Percentiles rank a stretch among this genome's conserved stretches.
Conservation (phyloP, 75 land plant genomes). For the Adiantum capillusveneris region DNA sequence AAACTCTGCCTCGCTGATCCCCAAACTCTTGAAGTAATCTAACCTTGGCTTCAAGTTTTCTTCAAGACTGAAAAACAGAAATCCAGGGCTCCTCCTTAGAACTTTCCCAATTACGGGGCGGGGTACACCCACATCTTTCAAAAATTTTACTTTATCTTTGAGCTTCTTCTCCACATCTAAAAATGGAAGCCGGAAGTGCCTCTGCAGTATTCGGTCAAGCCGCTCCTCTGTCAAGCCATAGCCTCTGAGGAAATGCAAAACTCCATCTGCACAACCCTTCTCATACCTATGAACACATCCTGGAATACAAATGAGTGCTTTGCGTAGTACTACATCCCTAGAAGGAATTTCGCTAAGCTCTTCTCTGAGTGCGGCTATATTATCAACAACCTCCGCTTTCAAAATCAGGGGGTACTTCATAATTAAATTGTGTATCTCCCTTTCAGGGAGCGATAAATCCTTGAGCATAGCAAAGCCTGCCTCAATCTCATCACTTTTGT, state of each 20-base stretch:
- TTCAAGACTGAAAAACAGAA: not conserved
- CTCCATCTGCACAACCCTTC: not conserved
- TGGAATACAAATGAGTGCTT: not conserved
- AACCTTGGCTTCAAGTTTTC: not conserved
- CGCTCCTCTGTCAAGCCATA: not conserved
- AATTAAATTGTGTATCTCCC: not conserved
- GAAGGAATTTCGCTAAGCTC: not conserved
- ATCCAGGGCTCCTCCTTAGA: not conserved
- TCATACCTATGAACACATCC: not conserved
- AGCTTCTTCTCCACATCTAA: constrained; percentile 1
- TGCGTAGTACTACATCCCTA: not conserved
- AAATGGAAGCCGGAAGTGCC: not conserved
- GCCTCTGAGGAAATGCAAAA: not conserved
- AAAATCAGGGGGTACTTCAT: not conserved
- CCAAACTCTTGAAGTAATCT: constrained; percentile 5
- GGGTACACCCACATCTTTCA: not conserved
- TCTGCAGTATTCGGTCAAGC: not conserved
- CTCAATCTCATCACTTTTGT: not conserved
- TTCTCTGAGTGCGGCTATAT: not conserved
- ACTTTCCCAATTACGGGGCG: not conserved
- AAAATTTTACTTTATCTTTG: not conserved
- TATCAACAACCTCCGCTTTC: not conserved
- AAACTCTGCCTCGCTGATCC: not conserved
- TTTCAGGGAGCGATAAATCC: not conserved
- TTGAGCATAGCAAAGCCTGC: not conserved